Percentiles rank a stretch among this genome's conserved stretches.
phyloP scores from a whole-genome alignment of 176 grass and related monocot genomes.

The Triticum timopheevii region DNA sequence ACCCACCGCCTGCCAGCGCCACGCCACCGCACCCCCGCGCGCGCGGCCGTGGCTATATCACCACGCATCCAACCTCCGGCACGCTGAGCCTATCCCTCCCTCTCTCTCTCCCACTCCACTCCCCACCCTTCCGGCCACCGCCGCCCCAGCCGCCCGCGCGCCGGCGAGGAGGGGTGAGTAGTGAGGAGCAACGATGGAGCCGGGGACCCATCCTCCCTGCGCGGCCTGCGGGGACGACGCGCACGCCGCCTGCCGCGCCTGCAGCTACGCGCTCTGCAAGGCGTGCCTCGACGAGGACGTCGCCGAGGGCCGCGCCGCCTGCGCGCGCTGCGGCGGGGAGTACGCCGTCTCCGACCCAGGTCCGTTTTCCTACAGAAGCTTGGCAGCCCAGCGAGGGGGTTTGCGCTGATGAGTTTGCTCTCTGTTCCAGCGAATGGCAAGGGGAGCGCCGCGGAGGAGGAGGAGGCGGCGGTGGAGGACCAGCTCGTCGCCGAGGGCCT shows the following conservation, averaged over 20 bases:
- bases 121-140: not conserved
- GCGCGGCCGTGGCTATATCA: constrained; percentile 38
- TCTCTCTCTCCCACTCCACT: not conserved
- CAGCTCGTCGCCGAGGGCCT: constrained; percentile 37
- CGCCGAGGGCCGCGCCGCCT: constrained; percentile 60
- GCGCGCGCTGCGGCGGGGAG: constrained; percentile 71
- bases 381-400: not conserved
- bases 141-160: not conserved
- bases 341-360: constrained; percentile 44
- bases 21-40: constrained; percentile 39
- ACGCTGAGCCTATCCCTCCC: constrained; percentile 38
- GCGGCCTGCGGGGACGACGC: constrained; percentile 74
- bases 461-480: constrained; percentile 15
- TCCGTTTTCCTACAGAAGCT: not conserved
- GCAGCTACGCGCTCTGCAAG: constrained; percentile 80
- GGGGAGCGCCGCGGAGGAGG: constrained; percentile 21
- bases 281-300: constrained; percentile 83
- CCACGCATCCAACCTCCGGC: constrained; percentile 54
- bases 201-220: constrained; percentile 52
- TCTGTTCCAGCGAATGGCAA: constrained; percentile 31
- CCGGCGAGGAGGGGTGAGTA: constrained; percentile 18
- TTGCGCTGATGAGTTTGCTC: constrained; percentile 1
- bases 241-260: constrained; percentile 75
- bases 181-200: constrained; percentile 44
- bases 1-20: constrained; percentile 46